phyloP scores from a whole-genome alignment of 1,139 yeast species.

The Ogataea hybrid region DNA sequence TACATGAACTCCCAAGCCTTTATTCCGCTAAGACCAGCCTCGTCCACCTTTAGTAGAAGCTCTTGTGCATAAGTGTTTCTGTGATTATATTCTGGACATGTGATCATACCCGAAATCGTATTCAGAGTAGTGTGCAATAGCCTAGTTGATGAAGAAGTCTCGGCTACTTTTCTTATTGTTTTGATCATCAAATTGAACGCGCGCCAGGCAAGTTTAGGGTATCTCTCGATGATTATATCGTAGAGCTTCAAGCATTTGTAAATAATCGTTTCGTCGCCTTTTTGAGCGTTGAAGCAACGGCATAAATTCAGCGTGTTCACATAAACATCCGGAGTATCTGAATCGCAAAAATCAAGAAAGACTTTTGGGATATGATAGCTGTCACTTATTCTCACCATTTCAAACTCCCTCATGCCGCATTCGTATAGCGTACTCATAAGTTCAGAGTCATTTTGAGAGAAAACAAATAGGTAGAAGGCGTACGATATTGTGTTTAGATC shows the following conservation, averaged over 20 bases:
- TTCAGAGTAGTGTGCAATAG: slow-evolving; percentile 25
- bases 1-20: slow-evolving; percentile 25
- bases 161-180: slow-evolving; percentile 24
- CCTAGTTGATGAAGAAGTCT: slow-evolving; percentile 21
- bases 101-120: slow-evolving; percentile 23
- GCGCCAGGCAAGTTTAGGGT: slow-evolving; percentile 18
- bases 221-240: slow-evolving; percentile 37
- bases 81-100: slow-evolving; percentile 20
- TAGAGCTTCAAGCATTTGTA: slow-evolving; percentile 50
- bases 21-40: slow-evolving; percentile 32
- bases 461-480: slow-evolving; percentile 53
- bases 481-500: slow-evolving; percentile 39
- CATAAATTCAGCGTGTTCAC: slow-evolving; percentile 54
- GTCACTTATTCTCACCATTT: slow-evolving; percentile 34
- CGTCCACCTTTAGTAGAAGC: slow-evolving; percentile 22
- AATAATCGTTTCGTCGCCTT: slow-evolving; percentile 51
- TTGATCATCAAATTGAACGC: slow-evolving; percentile 18
- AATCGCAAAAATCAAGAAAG: slow-evolving; percentile 48
- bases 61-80: slow-evolving; percentile 10
- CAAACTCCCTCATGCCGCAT: slow-evolving; percentile 42
- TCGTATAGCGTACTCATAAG: slow-evolving; percentile 45
- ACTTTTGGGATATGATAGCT: slow-evolving; percentile 45
- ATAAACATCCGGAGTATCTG: slow-evolving; percentile 42
- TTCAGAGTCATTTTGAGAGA: slow-evolving; percentile 48
- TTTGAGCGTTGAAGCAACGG: slow-evolving; percentile 46